These are phyloP conservation scores for Neurospora sp. DNA, from an alignment of 495 filamentous ascomycete genomes.

Conservation along the genomic window DNA sequence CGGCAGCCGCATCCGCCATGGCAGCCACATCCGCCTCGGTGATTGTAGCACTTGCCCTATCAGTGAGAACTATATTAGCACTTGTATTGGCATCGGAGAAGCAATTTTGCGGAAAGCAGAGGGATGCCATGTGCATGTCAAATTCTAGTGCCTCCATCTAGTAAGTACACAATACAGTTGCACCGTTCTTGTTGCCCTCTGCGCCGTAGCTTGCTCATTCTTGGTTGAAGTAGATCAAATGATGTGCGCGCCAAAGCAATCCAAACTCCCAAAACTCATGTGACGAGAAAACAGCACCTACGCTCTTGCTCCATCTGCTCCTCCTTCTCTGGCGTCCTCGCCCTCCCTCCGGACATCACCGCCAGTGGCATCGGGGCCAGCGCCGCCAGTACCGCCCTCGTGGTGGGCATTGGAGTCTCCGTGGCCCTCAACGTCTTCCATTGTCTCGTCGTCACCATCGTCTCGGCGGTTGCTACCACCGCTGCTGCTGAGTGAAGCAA, in stretches of 20 bases:
- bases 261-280: constrained; percentile 17
- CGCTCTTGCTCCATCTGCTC: constrained; percentile 95
- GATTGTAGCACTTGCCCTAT: constrained; percentile 25
- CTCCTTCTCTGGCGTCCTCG: constrained; percentile 74
- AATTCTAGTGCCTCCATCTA: constrained; percentile 12
- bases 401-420: constrained; percentile 48
- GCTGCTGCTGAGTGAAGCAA: constrained; percentile 49
- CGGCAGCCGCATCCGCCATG: constrained; percentile 45
- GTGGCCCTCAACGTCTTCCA: constrained; percentile 72
- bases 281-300: constrained; percentile 61
- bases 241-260: background rate
- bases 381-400: constrained; percentile 59
- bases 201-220: constrained; percentile 7
- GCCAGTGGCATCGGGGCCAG: constrained; percentile 75
- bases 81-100: background rate
- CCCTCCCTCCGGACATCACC: constrained; percentile 88
- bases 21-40: constrained; percentile 42
- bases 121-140: constrained; percentile 7
- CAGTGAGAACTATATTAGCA: constrained; percentile 23
- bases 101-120: background rate
- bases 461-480: constrained; percentile 51
- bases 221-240: background rate
- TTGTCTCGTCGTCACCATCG: constrained; percentile 64
- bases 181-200: background rate
- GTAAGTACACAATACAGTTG: constrained; percentile 17